phyloP scores from a whole-genome alignment of 1,139 yeast genomes.

The Pichia sp. region DNA sequence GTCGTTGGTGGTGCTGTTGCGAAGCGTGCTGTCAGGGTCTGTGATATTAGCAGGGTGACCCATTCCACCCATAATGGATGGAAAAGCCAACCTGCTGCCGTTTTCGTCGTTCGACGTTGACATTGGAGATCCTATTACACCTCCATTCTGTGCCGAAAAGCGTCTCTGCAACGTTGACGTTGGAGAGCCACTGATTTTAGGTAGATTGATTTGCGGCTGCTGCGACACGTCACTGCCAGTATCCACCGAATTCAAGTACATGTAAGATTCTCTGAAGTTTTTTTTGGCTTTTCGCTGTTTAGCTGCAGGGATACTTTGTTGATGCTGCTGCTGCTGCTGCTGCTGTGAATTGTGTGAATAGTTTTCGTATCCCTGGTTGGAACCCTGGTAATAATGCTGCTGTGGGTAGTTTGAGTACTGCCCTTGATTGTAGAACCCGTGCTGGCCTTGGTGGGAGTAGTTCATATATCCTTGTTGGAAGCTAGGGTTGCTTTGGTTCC shows the following conservation, averaged over 20 bases:
- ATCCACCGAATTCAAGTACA: slow-evolving; percentile 14
- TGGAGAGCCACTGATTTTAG: slow-evolving; percentile 9
- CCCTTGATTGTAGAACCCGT: slow-evolving; percentile 1
- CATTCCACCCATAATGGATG: slow-evolving; percentile 16
- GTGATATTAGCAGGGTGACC: slow-evolving; percentile 6
- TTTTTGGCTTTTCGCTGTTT: slow-evolving; percentile 9
- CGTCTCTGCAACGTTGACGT: slow-evolving; percentile 8
- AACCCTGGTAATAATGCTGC: neutral
- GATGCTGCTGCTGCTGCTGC: slow-evolving; percentile 6
- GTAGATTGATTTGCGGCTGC: neutral
- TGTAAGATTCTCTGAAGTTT: slow-evolving; percentile 18
- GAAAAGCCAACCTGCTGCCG: slow-evolving; percentile 16
- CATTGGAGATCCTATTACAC: slow-evolving; percentile 21
- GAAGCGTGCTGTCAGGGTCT: slow-evolving; percentile 3
- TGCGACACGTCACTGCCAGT: neutral
- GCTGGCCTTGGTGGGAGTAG: neutral
- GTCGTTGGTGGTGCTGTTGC: slow-evolving; percentile 10
- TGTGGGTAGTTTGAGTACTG: slow-evolving; percentile 8
- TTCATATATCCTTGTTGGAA: slow-evolving; percentile 6
- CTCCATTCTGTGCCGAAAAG: slow-evolving; percentile 16
- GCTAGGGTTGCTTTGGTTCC: slow-evolving; percentile 6
- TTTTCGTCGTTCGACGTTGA: slow-evolving; percentile 14
- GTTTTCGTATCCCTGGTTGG: neutral
- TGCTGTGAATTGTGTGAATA: neutral
- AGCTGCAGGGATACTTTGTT: neutral